Base-by-base conservation (phyloP, 2,329 filamentous ascomycete species). In the Penicillium sumatraense region DNA sequence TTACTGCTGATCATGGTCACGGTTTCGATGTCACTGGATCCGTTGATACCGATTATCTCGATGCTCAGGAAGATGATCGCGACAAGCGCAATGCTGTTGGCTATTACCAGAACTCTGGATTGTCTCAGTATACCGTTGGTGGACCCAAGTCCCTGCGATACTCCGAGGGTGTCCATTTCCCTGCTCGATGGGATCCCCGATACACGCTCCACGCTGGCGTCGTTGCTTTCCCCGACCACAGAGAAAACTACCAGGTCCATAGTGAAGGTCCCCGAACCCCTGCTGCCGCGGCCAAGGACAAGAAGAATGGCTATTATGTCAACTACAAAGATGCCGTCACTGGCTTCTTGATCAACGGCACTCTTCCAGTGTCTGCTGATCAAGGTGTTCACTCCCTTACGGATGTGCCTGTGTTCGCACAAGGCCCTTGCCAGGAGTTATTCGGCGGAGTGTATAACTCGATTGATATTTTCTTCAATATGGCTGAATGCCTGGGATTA, bases 1-100 rank as follows among this genome's bases (percentile, higher is more conserved):
- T 95, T 46, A 91, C 90, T 3, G 89, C 90, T n/a, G 90, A 96
- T 69, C 91, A 95, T 79, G 91, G 91, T 38, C 91, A 96, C 76
- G 91, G 91, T 52, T 96, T 96, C 71, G 91, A 93, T 64, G 91
- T 96, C 63, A 93, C 88, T 71, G 91, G 91, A 59, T 87, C 82
- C 60, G 89, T 91, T 45, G 91, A 96, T 69, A 95, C 90, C 16
- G 80, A 89, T 70, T 95, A 93, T 75, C 80, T 93, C 44, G 78
- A 83, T 14, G 82, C 83, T 3, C 84, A 91, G 65, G 74, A 80
- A 6, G 80, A 81, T 16, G 85, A 89, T 70, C 88, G 91, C 64
- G 77, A 83, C 65, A 93, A 92, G 82, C 89, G 91, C 64, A 80
- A 83, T 47, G 90, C 91, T 35, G 79, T 95, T 48, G 90, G 90